Conservation (phyloP, 805 yeast species). For the Pichia membranifaciens region DNA sequence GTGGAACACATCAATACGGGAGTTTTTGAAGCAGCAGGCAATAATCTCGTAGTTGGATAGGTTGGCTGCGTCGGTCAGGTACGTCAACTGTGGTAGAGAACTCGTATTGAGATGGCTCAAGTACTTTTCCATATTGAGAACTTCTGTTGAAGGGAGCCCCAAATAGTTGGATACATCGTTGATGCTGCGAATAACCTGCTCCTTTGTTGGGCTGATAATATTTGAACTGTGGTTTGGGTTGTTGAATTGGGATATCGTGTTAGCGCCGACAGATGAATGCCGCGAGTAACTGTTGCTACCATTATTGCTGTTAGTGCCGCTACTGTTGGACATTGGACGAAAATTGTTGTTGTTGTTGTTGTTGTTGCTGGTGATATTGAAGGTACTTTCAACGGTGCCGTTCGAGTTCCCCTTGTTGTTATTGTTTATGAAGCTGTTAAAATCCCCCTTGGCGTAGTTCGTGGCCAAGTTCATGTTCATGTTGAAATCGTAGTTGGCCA, state of each 20-base stretch:
- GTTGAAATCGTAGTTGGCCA: background rate
- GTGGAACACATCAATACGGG: constrained; percentile 72
- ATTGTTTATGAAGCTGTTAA: too few species aligned
- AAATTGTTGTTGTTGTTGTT: background rate
- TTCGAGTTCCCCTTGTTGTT: too few species aligned
- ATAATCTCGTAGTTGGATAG: constrained; percentile 36
- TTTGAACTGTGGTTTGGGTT: background rate
- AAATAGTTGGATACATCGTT: constrained; percentile 27
- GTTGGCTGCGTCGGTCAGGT: background rate
- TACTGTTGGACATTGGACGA: too few species aligned
- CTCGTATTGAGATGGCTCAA: constrained; percentile 20
- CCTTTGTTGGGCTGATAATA: constrained; percentile 11
- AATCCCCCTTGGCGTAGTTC: background rate
- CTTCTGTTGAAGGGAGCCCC: constrained; percentile 22
- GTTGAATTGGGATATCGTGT: background rate
- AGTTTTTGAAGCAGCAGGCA: constrained; percentile 71
- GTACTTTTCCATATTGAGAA: constrained; percentile 21
- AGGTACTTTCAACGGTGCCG: too few species aligned
- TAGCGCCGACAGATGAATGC: background rate
- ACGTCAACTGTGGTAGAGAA: constrained; percentile 22
- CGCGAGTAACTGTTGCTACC: background rate
- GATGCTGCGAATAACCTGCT: constrained; percentile 23
- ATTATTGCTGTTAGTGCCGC: background rate
- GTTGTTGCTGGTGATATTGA: background rate
- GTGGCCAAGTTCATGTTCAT: background rate